Percentiles rank a stretch among this genome's conserved stretches.
These are phyloP conservation scores for Podosphaera fusca DNA, from an alignment of 2,329 filamentous ascomycete genomes.

Conservation along the genomic window DNA sequence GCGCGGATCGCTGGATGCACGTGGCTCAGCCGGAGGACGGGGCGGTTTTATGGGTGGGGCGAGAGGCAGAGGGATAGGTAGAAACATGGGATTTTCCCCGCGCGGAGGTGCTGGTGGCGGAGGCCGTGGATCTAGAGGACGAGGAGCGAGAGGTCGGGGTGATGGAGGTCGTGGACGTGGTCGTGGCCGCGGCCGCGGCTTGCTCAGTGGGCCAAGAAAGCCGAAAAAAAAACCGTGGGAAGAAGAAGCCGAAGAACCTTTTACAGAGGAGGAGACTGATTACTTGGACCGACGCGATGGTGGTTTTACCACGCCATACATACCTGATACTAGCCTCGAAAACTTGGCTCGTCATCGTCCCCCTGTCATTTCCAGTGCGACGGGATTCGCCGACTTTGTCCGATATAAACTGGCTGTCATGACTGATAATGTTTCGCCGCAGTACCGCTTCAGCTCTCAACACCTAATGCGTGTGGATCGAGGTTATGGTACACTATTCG, in stretches of 20 bases:
- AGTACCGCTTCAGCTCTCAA: background rate
- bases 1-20: background rate
- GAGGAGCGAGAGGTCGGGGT: constrained; percentile 7
- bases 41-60: constrained; percentile 17
- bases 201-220: background rate
- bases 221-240: constrained; percentile 2
- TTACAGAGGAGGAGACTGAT: constrained; percentile 8
- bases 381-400: constrained; percentile 10
- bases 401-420: constrained; percentile 11
- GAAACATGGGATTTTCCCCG: no score
- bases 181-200: background rate
- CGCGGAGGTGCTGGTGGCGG: constrained; percentile 3
- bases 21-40: no score
- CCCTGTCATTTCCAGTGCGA: constrained; percentile 8
- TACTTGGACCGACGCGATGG: constrained; percentile 9
- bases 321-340: constrained; percentile 9
- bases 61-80: constrained; percentile 10
- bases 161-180: constrained; percentile 4
- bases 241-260: constrained; percentile 6
- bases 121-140: constrained; percentile 6
- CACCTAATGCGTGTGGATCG: constrained; percentile 5
- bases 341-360: constrained; percentile 8
- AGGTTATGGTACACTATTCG: constrained; percentile 11
- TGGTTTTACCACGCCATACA: constrained; percentile 10
- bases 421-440: constrained; percentile 7